These are phyloP conservation scores for Lophiostoma macrostomum DNA, from an alignment of 495 filamentous ascomycete species.

Conservation along the genomic window DNA sequence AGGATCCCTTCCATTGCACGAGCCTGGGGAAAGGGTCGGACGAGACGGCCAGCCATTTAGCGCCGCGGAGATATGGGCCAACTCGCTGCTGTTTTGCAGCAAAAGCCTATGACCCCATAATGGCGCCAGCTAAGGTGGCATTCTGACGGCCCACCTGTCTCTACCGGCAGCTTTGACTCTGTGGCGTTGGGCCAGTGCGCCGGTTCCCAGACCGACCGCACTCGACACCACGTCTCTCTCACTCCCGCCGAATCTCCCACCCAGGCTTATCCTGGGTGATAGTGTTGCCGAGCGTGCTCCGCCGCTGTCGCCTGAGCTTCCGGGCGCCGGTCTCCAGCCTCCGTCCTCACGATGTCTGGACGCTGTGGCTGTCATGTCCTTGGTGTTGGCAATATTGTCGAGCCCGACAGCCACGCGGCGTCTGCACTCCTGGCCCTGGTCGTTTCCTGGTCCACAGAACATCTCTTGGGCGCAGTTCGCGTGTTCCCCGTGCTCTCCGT, in stretches of 20 bases:
- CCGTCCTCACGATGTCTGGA: no score
- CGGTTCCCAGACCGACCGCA: not conserved
- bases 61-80: no score
- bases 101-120: not conserved
- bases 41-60: no score
- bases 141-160: not conserved
- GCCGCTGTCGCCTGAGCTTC: not conserved
- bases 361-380: no score
- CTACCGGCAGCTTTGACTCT: not conserved
- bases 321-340: not conserved
- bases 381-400: not conserved
- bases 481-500: not conserved
- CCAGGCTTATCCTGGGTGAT: not conserved
- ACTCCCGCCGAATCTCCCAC: not conserved
- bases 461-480: not conserved
- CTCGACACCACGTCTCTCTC: not conserved
- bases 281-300: not conserved
- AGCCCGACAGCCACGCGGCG: constrained; percentile 13
- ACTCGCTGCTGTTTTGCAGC: no score
- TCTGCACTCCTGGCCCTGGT: constrained; percentile 7
- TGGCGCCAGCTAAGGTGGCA: not conserved
- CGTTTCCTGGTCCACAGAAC: not conserved
- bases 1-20: no score
- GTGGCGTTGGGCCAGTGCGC: constrained; percentile 9
- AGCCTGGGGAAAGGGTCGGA: no score